phyloP scores from a whole-genome alignment of 331 rosid species.

The Acacia concinna region DNA sequence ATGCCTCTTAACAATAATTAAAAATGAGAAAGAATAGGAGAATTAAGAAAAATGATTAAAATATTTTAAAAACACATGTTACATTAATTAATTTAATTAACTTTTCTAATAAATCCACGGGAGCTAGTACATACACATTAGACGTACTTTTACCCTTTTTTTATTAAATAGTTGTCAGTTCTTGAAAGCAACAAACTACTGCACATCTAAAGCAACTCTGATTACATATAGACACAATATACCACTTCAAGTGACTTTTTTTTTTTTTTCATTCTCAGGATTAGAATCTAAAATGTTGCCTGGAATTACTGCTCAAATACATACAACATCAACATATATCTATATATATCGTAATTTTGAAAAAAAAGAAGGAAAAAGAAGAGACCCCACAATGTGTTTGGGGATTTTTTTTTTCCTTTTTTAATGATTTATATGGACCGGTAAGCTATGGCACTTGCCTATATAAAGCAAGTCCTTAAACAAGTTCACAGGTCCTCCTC shows the following conservation, averaged over 20 bases:
- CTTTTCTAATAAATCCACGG: no score
- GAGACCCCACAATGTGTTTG: constrained; percentile 4
- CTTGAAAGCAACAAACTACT: neutral
- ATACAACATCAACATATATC: no score
- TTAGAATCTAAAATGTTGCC: neutral
- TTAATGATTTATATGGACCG: neutral
- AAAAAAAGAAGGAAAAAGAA: neutral
- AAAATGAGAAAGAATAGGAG: no score
- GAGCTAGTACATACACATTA: neutral
- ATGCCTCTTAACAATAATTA: no score
- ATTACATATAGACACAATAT: neutral
- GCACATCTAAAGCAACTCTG: neutral
- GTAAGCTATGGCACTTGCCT: neutral
- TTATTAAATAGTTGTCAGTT: neutral
- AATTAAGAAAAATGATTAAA: no score
- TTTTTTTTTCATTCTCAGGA: neutral
- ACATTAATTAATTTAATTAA: no score
- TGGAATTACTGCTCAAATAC: no score
- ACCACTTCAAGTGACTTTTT: neutral
- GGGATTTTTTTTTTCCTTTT: constrained; percentile 2
- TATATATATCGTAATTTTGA: no score
- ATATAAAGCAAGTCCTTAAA: constrained; percentile 18
- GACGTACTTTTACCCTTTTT: neutral
- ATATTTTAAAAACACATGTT: no score
- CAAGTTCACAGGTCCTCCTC: neutral